Percentiles rank a stretch among this genome's conserved stretches.
Conservation (phyloP, 805 yeast genomes). For the Zygoascus ofunaensis region DNA sequence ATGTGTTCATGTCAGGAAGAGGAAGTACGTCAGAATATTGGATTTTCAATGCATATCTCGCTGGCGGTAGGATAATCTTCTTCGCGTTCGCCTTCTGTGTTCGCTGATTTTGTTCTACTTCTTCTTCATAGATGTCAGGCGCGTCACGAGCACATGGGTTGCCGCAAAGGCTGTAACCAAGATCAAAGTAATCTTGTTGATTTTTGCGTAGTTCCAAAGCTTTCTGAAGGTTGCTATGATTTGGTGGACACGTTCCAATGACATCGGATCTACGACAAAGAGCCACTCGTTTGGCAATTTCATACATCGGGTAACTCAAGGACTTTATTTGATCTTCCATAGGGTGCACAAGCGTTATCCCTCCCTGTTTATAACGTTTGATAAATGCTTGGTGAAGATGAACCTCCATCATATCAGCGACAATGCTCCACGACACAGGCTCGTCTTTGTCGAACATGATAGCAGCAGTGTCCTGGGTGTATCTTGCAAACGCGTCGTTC, state of each 20-base stretch:
- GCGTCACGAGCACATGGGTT: conserved; percentile 12
- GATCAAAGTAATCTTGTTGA: not conserved
- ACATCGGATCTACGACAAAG: conserved; percentile 16
- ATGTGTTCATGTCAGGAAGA: conserved; percentile 3
- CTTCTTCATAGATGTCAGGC: not conserved
- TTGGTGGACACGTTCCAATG: conserved; percentile 21
- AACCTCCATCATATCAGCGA: conserved; percentile 20
- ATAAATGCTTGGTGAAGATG: conserved; percentile 23
- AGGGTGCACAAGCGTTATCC: conserved; percentile 19
- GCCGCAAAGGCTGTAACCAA: conserved; percentile 8
- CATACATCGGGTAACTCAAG: conserved; percentile 14
- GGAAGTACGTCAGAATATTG: conserved; percentile 3
- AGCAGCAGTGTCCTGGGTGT: conserved; percentile 14
- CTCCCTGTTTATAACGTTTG: conserved; percentile 13
- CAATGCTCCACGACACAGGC: conserved; percentile 4
- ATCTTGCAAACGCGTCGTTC: conserved; percentile 17
- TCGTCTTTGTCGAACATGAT: conserved; percentile 7
- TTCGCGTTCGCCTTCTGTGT: not conserved
- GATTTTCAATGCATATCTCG: not conserved
- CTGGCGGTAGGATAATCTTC: not conserved
- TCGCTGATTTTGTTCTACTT: not conserved
- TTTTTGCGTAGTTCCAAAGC: not conserved
- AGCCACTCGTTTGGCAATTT: conserved; percentile 17
- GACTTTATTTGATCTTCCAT: conserved; percentile 9
- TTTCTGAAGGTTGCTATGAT: conserved; percentile 1